These are phyloP conservation scores for Penicillium janthinellum DNA, from an alignment of 2,329 filamentous ascomycete genomes.

Conservation along the genomic window DNA sequence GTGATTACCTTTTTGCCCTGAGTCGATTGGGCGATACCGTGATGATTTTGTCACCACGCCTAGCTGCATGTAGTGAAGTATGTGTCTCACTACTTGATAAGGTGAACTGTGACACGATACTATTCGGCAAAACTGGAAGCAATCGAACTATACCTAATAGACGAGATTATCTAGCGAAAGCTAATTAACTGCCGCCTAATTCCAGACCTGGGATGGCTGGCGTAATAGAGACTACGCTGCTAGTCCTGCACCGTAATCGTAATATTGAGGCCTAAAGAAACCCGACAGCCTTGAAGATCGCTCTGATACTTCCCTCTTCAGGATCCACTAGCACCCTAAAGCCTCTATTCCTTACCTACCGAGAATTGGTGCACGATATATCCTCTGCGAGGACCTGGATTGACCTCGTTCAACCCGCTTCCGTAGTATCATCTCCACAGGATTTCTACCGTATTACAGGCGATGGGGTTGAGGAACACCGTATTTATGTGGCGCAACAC, in stretches of 20 bases:
- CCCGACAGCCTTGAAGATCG: slow-evolving; percentile 24
- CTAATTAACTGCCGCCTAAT: slow-evolving; percentile 31
- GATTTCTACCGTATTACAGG: slow-evolving; percentile 40
- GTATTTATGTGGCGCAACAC: slow-evolving; percentile 43
- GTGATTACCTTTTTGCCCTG: slow-evolving; percentile 49
- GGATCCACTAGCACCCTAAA: slow-evolving; percentile 54
- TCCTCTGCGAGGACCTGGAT: slow-evolving; percentile 38
- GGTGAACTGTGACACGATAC: slow-evolving; percentile 38
- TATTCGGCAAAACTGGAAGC: slow-evolving; percentile 40
- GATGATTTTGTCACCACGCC: slow-evolving; percentile 48
- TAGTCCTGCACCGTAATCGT: slow-evolving; percentile 22
- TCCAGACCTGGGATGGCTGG: slow-evolving; percentile 9
- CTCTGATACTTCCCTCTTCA: slow-evolving; percentile 52
- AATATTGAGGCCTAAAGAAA: slow-evolving; percentile 31
- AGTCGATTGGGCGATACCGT: slow-evolving; percentile 49
- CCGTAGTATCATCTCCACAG: slow-evolving; percentile 51
- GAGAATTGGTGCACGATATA: slow-evolving; percentile 38
- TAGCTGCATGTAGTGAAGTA: slow-evolving; percentile 44
- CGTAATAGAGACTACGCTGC: slow-evolving; percentile 12
- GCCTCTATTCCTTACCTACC: slow-evolving; percentile 48
- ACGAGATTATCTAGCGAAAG: slow-evolving; percentile 29
- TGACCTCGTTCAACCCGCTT: slow-evolving; percentile 47
- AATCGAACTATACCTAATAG: slow-evolving; percentile 35
- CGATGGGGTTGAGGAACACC: slow-evolving; percentile 17
- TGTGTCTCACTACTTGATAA: slow-evolving; percentile 44